Percentiles rank a stretch among this genome's conserved stretches.
Conservation (phyloP, 2,329 filamentous ascomycete genomes). For the Trichoderma arundinaceum region DNA sequence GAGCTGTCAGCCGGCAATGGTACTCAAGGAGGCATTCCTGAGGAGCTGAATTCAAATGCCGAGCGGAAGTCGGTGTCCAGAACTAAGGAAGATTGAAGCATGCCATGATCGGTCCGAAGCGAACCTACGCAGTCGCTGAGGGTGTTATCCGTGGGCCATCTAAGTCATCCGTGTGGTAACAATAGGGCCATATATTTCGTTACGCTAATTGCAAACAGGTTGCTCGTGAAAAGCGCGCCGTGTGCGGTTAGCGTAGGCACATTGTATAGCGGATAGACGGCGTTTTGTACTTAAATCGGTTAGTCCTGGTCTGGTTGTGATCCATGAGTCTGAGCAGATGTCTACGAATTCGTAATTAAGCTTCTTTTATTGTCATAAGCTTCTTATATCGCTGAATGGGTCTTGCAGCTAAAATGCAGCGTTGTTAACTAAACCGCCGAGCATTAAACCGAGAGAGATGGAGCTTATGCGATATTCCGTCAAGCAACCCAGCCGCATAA, state of each 20-base stretch:
- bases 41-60: background rate
- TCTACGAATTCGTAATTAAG: constrained; percentile 15
- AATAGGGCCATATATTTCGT: background rate
- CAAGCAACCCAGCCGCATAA: background rate
- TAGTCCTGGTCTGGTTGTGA: background rate
- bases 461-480: background rate
- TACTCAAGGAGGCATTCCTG: no score
- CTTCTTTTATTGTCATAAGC: constrained; percentile 18
- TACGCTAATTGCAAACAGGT: constrained; percentile 6
- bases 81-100: background rate
- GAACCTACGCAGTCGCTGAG: background rate
- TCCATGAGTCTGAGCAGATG: background rate
- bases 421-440: constrained; percentile 4
- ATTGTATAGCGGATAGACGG: background rate
- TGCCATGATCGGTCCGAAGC: constrained; percentile 16
- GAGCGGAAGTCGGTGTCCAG: background rate
- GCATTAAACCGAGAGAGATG: constrained; percentile 16
- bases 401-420: constrained; percentile 1
- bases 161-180: background rate
- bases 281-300: background rate
- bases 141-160: background rate
- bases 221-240: background rate
- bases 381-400: background rate
- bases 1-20: no score
- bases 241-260: background rate